phyloP scores from a whole-genome alignment of 805 yeast species.

The Saturnispora kantuleensis region DNA sequence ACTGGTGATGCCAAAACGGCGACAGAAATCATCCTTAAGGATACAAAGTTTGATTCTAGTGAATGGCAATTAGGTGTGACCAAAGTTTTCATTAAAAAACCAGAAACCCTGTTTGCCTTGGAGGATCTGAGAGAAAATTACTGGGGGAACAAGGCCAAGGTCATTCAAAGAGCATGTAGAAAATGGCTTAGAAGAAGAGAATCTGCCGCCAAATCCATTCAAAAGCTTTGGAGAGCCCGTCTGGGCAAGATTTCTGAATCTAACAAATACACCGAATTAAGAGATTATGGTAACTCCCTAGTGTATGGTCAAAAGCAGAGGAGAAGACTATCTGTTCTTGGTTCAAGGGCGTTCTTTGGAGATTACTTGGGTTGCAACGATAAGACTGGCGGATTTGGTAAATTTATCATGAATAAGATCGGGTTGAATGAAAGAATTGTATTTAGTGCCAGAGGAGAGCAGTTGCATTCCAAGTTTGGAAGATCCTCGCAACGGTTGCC shows the following conservation, averaged over 20 bases:
- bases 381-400: constrained; percentile 59
- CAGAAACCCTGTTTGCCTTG: constrained; percentile 89
- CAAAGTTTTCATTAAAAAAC: constrained; percentile 90
- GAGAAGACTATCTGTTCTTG: constrained; percentile 76
- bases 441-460: constrained; percentile 77
- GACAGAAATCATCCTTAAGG: constrained; percentile 38
- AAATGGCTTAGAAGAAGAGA: constrained; percentile 68
- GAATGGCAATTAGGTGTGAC: constrained; percentile 91
- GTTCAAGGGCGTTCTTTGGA: constrained; percentile 87
- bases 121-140: constrained; percentile 95
- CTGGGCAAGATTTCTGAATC: constrained; percentile 42
- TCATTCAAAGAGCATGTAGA: constrained; percentile 96
- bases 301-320: constrained; percentile 77
- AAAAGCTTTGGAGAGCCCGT: constrained; percentile 72
- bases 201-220: constrained; percentile 77
- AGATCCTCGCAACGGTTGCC: constrained; percentile 76
- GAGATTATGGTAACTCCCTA: constrained; percentile 73
- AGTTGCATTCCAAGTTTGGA: constrained; percentile 79
- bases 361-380: constrained; percentile 85
- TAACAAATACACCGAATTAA: constrained; percentile 69
- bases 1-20: constrained; percentile 45
- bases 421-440: constrained; percentile 63
- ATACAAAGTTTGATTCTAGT: constrained; percentile 57
- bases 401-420: constrained; percentile 56
- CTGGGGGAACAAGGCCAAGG: constrained; percentile 97